These are phyloP conservation scores for Boletellus ananas DNA, from an alignment of 768 basidiomycete genomes.

Conservation along the genomic window DNA sequence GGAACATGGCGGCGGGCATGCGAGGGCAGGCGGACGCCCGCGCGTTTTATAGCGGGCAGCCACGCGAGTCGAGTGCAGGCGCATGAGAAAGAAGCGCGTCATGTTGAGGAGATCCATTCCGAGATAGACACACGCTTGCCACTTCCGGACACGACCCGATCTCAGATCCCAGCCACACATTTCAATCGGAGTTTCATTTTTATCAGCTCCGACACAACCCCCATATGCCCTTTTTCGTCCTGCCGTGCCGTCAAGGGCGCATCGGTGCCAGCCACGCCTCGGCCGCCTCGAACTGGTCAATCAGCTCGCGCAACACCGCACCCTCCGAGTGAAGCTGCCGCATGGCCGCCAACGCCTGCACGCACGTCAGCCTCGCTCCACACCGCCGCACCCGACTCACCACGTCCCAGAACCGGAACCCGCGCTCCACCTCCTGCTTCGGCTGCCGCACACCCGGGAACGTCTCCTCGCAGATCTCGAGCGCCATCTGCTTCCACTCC, in stretches of 20 bases:
- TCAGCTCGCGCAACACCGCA: conserved; percentile 78
- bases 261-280: conserved; percentile 92
- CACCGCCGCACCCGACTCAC: conserved; percentile 47
- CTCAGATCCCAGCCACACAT: conserved; percentile 16
- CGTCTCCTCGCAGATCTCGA: conserved; percentile 90
- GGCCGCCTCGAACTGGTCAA: conserved; percentile 94
- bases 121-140: conserved; percentile 17
- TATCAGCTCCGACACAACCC: conserved; percentile 2
- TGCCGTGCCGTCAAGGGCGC: conserved; percentile 53
- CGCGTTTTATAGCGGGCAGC: conserved; percentile 22
- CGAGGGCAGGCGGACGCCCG: conserved; percentile 15
- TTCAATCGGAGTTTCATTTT: not conserved
- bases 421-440: conserved; percentile 86
- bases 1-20: conserved; percentile 25
- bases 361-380: conserved; percentile 26
- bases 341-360: conserved; percentile 82
- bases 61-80: conserved; percentile 21
- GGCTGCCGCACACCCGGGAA: conserved; percentile 90
- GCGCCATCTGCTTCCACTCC: conserved; percentile 81
- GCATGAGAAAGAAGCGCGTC: conserved; percentile 16
- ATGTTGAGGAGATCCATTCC: conserved; percentile 12
- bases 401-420: conserved; percentile 98
- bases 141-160: conserved; percentile 12
- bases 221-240: not conserved
- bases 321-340: conserved; percentile 82